Evolutionary conservation across 495 filamentous ascomycete species (phyloP), one percentile per base, ranked within the genome.

Genomic region (Aspergillus affinis): DNA sequence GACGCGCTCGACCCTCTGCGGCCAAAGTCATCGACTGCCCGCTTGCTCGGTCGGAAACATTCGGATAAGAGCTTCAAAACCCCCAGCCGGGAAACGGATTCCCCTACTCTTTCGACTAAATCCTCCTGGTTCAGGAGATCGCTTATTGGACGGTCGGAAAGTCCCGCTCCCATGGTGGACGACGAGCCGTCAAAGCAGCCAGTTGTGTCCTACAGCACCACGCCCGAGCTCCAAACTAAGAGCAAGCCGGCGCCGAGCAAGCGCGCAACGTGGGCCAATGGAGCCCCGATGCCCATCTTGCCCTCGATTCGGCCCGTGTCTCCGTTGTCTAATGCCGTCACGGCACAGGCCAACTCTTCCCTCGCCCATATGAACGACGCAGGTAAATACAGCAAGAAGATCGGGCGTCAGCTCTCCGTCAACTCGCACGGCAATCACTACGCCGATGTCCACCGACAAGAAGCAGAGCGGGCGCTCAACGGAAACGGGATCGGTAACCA

Each of bases 101-200:
- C 81, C 0, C 85, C 87, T 23, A 87, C 80, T n/a, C 74, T 90
- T 0, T 82, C 86, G 3, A 85, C 91, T 8, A 97, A 96, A 74
- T 86, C 88, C 18, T 97, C 94, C 0, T 99, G 95, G 95, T 97
- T 98, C 75, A 84, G 94, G 57, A 90, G 93, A 67, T 98, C 94
- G 12, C 79, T 98, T 57, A 93, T 97, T 63, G 86, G 87, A 52
- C 77, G 86, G 58, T 84, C 86, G 17, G 83, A 81, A 27, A 82
- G 81, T 59, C 80, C 86, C 20, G 80, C 81, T 10, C 79, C 82
- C 18, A 48, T 65, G 20, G 27, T 68, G 32, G 77, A 81, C 19
- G 77, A 81, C 7, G 67, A 65, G 56, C 61, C 71, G 8, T 57
- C 65, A 1, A 68, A 74, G 57, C 81, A 58, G 27, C 71, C 82